Base-by-base conservation (phyloP, 179 eudicot genomes). In the Beta macrorhiza region DNA sequence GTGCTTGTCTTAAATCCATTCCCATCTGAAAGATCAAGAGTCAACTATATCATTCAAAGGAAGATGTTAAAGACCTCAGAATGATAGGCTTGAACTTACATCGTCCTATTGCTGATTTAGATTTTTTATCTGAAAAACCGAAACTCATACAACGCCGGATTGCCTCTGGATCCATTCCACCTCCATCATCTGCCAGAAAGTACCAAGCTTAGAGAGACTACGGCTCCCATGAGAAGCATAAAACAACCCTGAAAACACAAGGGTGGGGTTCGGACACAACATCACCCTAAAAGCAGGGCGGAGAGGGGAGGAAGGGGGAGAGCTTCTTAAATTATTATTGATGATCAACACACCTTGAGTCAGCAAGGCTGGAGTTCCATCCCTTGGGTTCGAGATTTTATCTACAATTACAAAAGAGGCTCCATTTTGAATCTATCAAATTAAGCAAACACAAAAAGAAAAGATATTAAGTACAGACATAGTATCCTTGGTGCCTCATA, bases 1-100 rank as follows among this genome's bases (percentile, higher is more conserved):
- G 98, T 85, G 84, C 98, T 90, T 10, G 97, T 93, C 88, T 95
- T 95, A 88, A 95, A 95, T 81, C 98, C 98, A 88, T 95, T 95
- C 81, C 99, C 99, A 89, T 95, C 98, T 95, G 93, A 85, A 89
- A 90, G 82, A 77, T 73, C 47, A 82, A 15, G 70, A 80, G 84
- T 80, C 76, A 86, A 71, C 62, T 69, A 25, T 72, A 77, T 51
- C 75, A 64, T 63, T 67, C n/a, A 58, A 58, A 53, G 74, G 53
- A 52, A 78, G 64, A 76, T 58, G 45, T 59, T 20, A 56, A n/a
- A 75, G 11, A 49, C 14, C 49, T 15, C 47, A 7, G 22, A 55
- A 74, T 25, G 12, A 37, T 22, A 74, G 63, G 17, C 20, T 74
- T 56, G 15, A 49, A 74, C 77, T 74, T 22, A 74, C 77, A 74